Evolutionary conservation across 1,284 basidiomycete species (phyloP).

Genomic region (Tilletia indica): DNA sequence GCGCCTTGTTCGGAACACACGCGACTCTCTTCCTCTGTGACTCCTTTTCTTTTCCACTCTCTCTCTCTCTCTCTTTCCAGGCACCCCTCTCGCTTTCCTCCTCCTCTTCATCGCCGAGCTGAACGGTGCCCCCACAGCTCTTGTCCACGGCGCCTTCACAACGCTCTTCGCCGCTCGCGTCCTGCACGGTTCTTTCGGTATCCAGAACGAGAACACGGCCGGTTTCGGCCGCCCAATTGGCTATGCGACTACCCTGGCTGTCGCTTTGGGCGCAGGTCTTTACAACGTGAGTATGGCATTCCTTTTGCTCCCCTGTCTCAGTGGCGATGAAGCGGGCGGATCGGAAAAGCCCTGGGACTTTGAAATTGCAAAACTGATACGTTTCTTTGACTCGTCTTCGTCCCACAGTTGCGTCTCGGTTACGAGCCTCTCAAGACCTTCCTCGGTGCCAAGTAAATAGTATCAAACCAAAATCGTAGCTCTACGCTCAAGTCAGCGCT

Average conservation of each 20-base stretch:
- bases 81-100: constrained; percentile 49
- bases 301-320: too few relatives aligned
- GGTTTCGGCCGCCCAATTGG: constrained; percentile 39
- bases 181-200: constrained; percentile 41
- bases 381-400: background rate
- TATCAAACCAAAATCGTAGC: too few relatives aligned
- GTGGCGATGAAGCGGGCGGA: too few relatives aligned
- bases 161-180: constrained; percentile 49
- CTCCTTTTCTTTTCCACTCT: background rate
- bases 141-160: constrained; percentile 52
- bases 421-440: constrained; percentile 55
- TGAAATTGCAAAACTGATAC: too few relatives aligned
- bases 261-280: constrained; percentile 43
- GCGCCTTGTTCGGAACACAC: background rate
- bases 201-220: constrained; percentile 28
- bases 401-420: constrained; percentile 45
- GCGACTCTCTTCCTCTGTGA: background rate
- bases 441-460: constrained; percentile 48
- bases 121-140: constrained; percentile 54
- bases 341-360: too few relatives aligned
- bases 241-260: constrained; percentile 34
- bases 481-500: too few relatives aligned
- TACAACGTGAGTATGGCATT: constrained; percentile 47
- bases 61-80: background rate
- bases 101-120: constrained; percentile 56